A percentile compares a stretch with the other conserved stretches of the same genome.
Conservation (phyloP, 345 rosid species). For the Limnanthes douglasii region DNA sequence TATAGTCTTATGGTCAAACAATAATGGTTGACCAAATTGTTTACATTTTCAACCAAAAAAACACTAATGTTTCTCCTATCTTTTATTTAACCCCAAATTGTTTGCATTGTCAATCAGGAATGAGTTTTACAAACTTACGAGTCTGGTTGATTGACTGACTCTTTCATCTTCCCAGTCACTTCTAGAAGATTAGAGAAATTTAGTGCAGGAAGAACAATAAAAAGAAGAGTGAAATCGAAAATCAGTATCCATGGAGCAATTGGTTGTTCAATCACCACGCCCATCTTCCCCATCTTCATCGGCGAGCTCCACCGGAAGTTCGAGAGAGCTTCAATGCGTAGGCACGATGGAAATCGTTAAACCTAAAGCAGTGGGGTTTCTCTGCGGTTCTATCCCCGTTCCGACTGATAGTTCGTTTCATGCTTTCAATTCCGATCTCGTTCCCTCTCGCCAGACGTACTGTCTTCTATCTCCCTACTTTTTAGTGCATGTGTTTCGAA, state of each 20-base stretch:
- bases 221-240: too few relatives aligned
- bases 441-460: slow-evolving; percentile 61
- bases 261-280: slow-evolving; percentile 8
- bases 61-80: too few relatives aligned
- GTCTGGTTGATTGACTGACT: too few relatives aligned
- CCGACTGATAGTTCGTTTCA: slow-evolving; percentile 63
- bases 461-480: neutral
- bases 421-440: slow-evolving; percentile 48
- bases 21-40: too few relatives aligned
- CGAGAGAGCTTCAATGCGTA: slow-evolving; percentile 58
- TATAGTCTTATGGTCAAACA: too few relatives aligned
- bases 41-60: too few relatives aligned
- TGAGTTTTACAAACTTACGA: too few relatives aligned
- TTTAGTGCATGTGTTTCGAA: neutral
- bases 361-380: slow-evolving; percentile 71
- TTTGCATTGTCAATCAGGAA: too few relatives aligned
- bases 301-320: slow-evolving; percentile 23
- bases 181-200: too few relatives aligned
- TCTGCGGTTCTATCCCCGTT: slow-evolving; percentile 88
- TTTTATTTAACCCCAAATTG: too few relatives aligned
- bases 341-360: slow-evolving; percentile 60
- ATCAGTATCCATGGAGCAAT: slow-evolving; percentile 43
- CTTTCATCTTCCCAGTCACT: too few relatives aligned
- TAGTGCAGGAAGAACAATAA: too few relatives aligned
- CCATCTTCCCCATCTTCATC: slow-evolving; percentile 8